A percentile compares a stretch with the other conserved stretches of the same genome.
Evolutionary conservation across 2,329 filamentous ascomycete genomes (phyloP).

Genomic region (Calonectria honghensis): DNA sequence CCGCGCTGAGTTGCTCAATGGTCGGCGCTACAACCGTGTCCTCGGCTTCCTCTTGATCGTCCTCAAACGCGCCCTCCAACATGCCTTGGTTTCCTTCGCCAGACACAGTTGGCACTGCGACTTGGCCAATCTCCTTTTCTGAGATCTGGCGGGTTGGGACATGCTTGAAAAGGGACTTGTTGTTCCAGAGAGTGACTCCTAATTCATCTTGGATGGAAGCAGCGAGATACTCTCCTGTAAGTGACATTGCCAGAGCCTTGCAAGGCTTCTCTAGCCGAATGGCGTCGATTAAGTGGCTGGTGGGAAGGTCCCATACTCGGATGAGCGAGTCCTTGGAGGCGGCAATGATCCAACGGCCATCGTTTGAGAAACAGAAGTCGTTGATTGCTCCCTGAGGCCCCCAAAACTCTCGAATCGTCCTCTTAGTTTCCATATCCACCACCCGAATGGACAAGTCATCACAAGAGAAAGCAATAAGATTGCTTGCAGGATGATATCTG

Average conservation of each 20-base stretch:
- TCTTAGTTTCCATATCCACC: slow-evolving; percentile 92
- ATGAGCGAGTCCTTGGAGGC: slow-evolving; percentile 87
- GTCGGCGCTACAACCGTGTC: slow-evolving; percentile 73
- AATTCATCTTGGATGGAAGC: slow-evolving; percentile 88
- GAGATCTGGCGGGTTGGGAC: slow-evolving; percentile 90
- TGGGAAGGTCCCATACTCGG: slow-evolving; percentile 95
- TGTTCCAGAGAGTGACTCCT: slow-evolving; percentile 97
- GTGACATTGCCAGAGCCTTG: slow-evolving; percentile 90
- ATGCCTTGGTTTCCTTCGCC: slow-evolving; percentile 87
- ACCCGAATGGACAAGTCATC: slow-evolving; percentile 92
- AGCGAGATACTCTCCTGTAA: slow-evolving; percentile 94
- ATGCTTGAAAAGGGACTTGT: slow-evolving; percentile 92
- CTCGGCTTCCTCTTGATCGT: slow-evolving; percentile 70
- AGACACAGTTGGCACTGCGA: slow-evolving; percentile 83
- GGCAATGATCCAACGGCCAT: slow-evolving; percentile 94
- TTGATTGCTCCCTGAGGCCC: slow-evolving; percentile 84
- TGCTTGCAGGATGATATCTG: slow-evolving; percentile 87
- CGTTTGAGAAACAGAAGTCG: slow-evolving; percentile 91
- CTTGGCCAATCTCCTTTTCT: slow-evolving; percentile 81
- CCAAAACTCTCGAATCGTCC: slow-evolving; percentile 94
- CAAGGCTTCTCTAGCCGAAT: slow-evolving; percentile 87
- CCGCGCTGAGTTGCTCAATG: slow-evolving; percentile 85
- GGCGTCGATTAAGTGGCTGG: slow-evolving; percentile 94
- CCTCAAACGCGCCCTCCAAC: slow-evolving; percentile 84
- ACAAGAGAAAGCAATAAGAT: slow-evolving; percentile 91